phyloP scores from a whole-genome alignment of 768 basidiomycete genomes.

The Termitomyces sp. region DNA sequence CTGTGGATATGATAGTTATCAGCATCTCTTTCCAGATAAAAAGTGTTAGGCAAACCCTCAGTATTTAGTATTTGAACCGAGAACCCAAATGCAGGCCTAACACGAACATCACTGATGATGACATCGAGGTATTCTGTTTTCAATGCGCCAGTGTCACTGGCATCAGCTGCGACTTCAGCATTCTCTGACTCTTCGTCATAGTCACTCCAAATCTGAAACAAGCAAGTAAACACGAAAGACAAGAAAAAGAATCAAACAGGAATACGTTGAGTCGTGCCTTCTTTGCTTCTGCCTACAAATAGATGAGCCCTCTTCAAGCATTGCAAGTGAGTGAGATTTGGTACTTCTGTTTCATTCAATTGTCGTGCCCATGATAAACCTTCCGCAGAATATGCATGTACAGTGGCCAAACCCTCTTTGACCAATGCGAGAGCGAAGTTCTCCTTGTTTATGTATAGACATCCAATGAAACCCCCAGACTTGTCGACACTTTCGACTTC shows the following conservation, averaged over 20 bases:
- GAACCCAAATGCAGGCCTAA: constrained; percentile 70
- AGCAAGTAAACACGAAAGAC: background rate
- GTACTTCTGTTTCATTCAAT: constrained; percentile 79
- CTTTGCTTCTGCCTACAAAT: constrained; percentile 71
- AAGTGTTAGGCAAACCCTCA: constrained; percentile 50
- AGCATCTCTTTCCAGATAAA: background rate
- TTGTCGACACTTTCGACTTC: constrained; percentile 90
- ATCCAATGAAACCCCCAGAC: constrained; percentile 91
- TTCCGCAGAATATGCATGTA: constrained; percentile 88
- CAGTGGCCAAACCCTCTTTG: constrained; percentile 81
- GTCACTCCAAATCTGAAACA: constrained; percentile 74
- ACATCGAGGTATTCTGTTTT: constrained; percentile 89
- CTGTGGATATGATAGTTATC: constrained; percentile 29
- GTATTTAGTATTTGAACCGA: constrained; percentile 92
- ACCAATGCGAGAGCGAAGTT: constrained; percentile 84
- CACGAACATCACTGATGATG: constrained; percentile 83
- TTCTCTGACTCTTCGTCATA: constrained; percentile 72
- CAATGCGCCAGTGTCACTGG: constrained; percentile 45
- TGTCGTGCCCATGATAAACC: constrained; percentile 72
- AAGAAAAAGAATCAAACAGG: constrained; percentile 3
- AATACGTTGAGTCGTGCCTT: constrained; percentile 68
- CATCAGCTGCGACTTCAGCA: constrained; percentile 38
- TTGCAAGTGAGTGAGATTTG: background rate
- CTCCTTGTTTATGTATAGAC: constrained; percentile 81
- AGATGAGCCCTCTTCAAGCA: constrained; percentile 1